Evolutionary conservation across 2,329 filamentous ascomycete species (phyloP), one percentile per base, ranked within the genome.

Genomic region (Lomentospora prolificans): DNA sequence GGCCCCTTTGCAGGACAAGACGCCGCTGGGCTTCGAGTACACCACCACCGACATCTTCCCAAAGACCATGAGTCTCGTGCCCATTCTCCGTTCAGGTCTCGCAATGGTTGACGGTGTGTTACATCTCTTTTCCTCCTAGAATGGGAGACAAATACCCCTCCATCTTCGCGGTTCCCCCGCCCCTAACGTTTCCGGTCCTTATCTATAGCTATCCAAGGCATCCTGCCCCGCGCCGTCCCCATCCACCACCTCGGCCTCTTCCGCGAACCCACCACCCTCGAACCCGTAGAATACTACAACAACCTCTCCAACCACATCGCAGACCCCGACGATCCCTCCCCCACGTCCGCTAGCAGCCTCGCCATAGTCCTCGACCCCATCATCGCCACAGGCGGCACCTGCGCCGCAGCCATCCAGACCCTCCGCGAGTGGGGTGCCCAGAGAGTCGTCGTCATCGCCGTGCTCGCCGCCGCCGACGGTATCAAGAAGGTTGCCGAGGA

Each of bases 221-320:
- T 97, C 64, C 89, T 97, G 58, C 91, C 92, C 17, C 67, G 71
- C 36, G 80, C 89, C 12, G 87, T 92, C 30, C 86, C 90, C 5
- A 82, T 96, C 60, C 90, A 97, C 74, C 92, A 97, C 69, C 86
- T 97, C 6, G 92, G 94, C 61, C 86, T 97, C 66, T 97, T 92
- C 78, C 89, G 91, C 66, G 91, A 96, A 69, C 89, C 87, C 58
- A 82, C 83, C 57, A 92, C 89, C 48, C 84, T 96, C 57, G 84
- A 90, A 64, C 90, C 91, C 3, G 91, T 96, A 57, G 91, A 96
- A 72, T 96, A 96, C 80, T 96, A 96, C 80, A 96, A 96, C 77
- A 96, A 96, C 71, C 84, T 96, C 19, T 90, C 90, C 33, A 86
- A 89, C 71, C 86, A 89, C 72, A 67, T 76, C 39, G 65, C 75